Conservation (phyloP, 176 grass and related monocot species). For the Calamus simplicifolius region DNA sequence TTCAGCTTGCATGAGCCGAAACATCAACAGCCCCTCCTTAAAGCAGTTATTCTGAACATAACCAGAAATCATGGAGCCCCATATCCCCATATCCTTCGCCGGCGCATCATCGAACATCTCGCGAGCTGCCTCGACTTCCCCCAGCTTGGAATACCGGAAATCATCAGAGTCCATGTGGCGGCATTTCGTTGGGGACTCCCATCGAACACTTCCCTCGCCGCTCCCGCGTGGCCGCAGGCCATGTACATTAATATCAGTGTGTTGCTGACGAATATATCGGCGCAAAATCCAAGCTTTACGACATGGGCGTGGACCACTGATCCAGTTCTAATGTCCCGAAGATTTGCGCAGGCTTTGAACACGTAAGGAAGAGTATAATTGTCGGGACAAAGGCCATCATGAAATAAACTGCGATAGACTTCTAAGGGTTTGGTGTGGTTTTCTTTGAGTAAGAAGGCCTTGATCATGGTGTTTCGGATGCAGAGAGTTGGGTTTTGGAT, state of each 20-base stretch:
- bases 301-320: slow-evolving; percentile 1
- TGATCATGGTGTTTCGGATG: slow-evolving; percentile 24
- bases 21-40: slow-evolving; percentile 19
- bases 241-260: slow-evolving; percentile 10
- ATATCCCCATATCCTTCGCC: slow-evolving; percentile 7
- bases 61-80: slow-evolving; percentile 15
- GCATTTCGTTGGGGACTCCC: slow-evolving; percentile 13
- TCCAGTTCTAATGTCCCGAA: not conserved
- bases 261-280: slow-evolving; percentile 11
- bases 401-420: not conserved
- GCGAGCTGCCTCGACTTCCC: slow-evolving; percentile 4
- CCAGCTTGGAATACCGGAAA: slow-evolving; percentile 12
- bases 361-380: slow-evolving; percentile 17
- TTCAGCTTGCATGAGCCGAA: slow-evolving; percentile 20
- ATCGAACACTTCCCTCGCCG: slow-evolving; percentile 14
- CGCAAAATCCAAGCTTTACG: slow-evolving; percentile 19
- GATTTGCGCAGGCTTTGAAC: slow-evolving; percentile 8
- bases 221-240: not conserved
- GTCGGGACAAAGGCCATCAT: slow-evolving; percentile 4
- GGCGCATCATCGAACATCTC: slow-evolving; percentile 10
- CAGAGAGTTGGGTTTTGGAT: slow-evolving; percentile 4
- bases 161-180: slow-evolving; percentile 12
- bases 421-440: not conserved
- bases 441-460: slow-evolving; percentile 7
- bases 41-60: slow-evolving; percentile 20